A percentile compares a stretch with the other conserved stretches of the same genome.
phyloP scores from a whole-genome alignment of 2,329 filamentous ascomycete genomes.

The Raffaelea ambrosiae region DNA sequence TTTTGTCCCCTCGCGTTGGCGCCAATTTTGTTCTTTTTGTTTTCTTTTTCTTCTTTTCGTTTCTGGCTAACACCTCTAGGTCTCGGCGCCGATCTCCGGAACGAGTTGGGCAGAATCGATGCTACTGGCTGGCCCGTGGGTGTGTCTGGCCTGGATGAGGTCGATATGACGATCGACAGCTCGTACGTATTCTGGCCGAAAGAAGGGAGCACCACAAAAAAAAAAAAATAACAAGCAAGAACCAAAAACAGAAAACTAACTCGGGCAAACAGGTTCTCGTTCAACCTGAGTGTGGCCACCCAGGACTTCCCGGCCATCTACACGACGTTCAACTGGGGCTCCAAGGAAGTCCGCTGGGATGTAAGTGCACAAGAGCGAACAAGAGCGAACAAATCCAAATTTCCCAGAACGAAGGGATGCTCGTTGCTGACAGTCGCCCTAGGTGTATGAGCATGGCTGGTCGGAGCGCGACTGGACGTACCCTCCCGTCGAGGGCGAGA shows the following conservation, averaged over 20 bases:
- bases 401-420: neutral
- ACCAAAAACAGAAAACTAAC: too few species aligned
- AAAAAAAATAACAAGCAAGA: too few species aligned
- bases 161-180: neutral
- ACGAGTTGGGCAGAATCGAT: neutral
- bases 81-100: neutral
- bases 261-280: slow-evolving; percentile 8
- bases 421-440: neutral
- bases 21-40: too few species aligned
- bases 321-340: slow-evolving; percentile 1
- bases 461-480: slow-evolving; percentile 16
- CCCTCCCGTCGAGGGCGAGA: slow-evolving; percentile 15
- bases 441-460: slow-evolving; percentile 14
- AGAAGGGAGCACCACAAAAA: neutral
- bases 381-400: too few species aligned
- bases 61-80: too few species aligned
- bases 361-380: too few species aligned
- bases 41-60: too few species aligned
- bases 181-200: neutral
- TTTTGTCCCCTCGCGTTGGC: too few species aligned
- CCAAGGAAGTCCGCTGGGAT: slow-evolving; percentile 20
- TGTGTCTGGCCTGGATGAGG: neutral
- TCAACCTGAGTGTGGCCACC: slow-evolving; percentile 15
- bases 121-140: neutral
- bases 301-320: slow-evolving; percentile 22